Percentiles rank a stretch among this genome's conserved stretches.
Evolutionary conservation across 2,329 filamentous ascomycete genomes (phyloP).

Genomic region (Gyromitra esculenta): DNA sequence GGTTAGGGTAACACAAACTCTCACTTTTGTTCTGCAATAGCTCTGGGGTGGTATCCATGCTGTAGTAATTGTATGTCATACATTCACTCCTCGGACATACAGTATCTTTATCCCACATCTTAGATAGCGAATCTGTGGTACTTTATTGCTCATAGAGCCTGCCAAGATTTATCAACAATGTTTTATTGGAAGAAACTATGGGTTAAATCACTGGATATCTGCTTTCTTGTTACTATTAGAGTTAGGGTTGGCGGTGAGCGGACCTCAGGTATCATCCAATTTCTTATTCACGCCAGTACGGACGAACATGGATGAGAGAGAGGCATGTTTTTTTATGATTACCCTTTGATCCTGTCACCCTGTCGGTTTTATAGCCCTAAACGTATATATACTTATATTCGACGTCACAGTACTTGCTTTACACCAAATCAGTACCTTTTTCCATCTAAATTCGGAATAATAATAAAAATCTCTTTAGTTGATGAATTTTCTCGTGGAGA

Average conservation of each 20-base stretch:
- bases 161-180: neutral
- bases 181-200: neutral
- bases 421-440: neutral
- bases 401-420: conserved; percentile 6
- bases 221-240: neutral
- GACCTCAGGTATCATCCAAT: neutral
- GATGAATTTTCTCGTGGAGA: neutral
- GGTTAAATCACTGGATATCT: neutral
- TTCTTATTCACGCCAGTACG: neutral
- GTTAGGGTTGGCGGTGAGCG: neutral
- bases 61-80: conserved; percentile 8
- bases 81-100: neutral
- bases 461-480: neutral
- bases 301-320: neutral
- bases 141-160: neutral
- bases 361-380: neutral
- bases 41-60: conserved; percentile 8
- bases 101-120: neutral
- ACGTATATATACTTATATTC: neutral
- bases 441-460: neutral
- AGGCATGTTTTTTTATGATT: neutral
- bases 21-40: neutral
- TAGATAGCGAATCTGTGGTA: neutral
- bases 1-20: conserved; percentile 24
- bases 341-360: neutral